Evolutionary conservation across 495 filamentous ascomycete species (phyloP).

Genomic region (Diplogelasinospora grovesii): DNA sequence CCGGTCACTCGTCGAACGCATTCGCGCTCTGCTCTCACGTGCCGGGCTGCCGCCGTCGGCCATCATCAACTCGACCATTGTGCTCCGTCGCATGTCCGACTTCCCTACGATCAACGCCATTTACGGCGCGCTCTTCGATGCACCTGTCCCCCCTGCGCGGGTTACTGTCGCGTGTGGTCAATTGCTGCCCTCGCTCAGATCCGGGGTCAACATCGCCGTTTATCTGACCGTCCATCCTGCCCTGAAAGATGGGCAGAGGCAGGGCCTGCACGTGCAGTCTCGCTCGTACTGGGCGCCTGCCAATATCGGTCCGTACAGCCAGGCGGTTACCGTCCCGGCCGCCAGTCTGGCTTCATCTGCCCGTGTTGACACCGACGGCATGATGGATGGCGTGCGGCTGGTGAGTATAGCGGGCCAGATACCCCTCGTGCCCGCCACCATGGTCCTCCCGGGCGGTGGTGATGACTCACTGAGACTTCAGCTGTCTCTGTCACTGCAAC

Average conservation of each 20-base stretch:
- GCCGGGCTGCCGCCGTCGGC: slow-evolving; percentile 36
- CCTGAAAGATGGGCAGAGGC: slow-evolving; percentile 25
- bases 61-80: slow-evolving; percentile 67
- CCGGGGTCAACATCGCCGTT: slow-evolving; percentile 48
- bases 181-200: no score
- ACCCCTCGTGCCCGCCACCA: slow-evolving; percentile 73
- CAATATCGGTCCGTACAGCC: slow-evolving; percentile 96
- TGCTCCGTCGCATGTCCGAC: slow-evolving; percentile 72
- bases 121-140: slow-evolving; percentile 62
- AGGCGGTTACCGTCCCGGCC: slow-evolving; percentile 64
- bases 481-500: slow-evolving; percentile 64
- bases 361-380: not conserved
- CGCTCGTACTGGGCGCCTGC: slow-evolving; percentile 96
- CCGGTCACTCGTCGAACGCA: slow-evolving; percentile 25
- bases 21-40: slow-evolving; percentile 23
- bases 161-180: slow-evolving; percentile 75
- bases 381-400: slow-evolving; percentile 4
- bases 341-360: slow-evolving; percentile 5
- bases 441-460: slow-evolving; percentile 46
- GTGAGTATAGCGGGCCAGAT: slow-evolving; percentile 78
- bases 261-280: slow-evolving; percentile 83
- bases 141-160: slow-evolving; percentile 76
- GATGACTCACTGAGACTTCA: slow-evolving; percentile 19
- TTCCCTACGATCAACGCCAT: slow-evolving; percentile 66
- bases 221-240: slow-evolving; percentile 30